Evolutionary conservation across 2,329 filamentous ascomycete species (phyloP).

Genomic region (Fusarium caatingaense): DNA sequence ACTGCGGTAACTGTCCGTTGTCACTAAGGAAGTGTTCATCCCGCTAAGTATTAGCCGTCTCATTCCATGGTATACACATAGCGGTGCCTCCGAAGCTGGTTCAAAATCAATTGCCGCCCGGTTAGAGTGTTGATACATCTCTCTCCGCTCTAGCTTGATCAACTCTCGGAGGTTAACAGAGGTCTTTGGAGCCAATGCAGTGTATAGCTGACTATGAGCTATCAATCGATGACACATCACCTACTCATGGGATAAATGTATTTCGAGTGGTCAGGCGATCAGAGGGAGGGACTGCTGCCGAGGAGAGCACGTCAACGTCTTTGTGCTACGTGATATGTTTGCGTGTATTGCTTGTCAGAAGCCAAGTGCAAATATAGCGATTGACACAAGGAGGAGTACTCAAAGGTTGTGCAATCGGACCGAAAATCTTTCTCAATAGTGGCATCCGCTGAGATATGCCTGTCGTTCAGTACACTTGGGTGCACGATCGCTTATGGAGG

Average conservation of each 20-base stretch:
- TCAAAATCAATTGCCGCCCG: too few species aligned
- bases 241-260: not conserved
- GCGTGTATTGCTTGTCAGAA: not conserved
- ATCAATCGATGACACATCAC: not conserved
- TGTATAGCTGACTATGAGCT: not conserved
- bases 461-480: not conserved
- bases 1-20: not conserved
- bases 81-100: not conserved
- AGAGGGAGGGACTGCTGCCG: slow-evolving; percentile 1
- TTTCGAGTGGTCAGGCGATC: not conserved
- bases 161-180: not conserved
- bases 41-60: not conserved
- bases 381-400: not conserved
- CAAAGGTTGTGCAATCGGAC: slow-evolving; percentile 2
- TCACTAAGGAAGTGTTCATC: not conserved
- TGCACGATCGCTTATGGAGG: slow-evolving; percentile 18
- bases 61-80: not conserved
- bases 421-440: not conserved
- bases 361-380: not conserved
- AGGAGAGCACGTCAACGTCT: not conserved
- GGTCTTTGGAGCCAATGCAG: not conserved
- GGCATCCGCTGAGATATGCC: not conserved
- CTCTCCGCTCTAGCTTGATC: too few species aligned
- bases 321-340: slow-evolving; percentile 5
- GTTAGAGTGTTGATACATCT: not conserved